phyloP scores from a whole-genome alignment of 1,139 yeast species.

The Scheffersomyces quercinus region DNA sequence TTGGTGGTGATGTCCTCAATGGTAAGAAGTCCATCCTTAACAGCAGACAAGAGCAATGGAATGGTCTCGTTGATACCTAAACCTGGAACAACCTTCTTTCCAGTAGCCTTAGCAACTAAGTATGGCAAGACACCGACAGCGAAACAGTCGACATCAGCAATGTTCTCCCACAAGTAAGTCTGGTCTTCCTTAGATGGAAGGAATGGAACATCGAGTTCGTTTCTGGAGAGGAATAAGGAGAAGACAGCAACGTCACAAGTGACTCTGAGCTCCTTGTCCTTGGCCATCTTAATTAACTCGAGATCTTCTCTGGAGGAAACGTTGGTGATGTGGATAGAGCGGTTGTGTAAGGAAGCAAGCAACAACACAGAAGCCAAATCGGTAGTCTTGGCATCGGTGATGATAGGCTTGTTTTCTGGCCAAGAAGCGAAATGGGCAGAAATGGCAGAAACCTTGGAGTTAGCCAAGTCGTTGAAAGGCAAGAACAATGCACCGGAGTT shows the following conservation, averaged over 20 bases:
- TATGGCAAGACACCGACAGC: slow-evolving; percentile 83
- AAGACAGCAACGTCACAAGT: slow-evolving; percentile 90
- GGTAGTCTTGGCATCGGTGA: slow-evolving; percentile 90
- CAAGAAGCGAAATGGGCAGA: slow-evolving; percentile 79
- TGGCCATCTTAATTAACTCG: slow-evolving; percentile 81
- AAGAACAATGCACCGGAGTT: slow-evolving; percentile 78
- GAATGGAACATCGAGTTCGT: slow-evolving; percentile 66
- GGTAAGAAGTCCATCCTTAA: slow-evolving; percentile 69
- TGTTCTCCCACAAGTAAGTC: slow-evolving; percentile 75
- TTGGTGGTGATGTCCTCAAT: slow-evolving; percentile 70
- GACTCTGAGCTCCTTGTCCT: slow-evolving; percentile 75
- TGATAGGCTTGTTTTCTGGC: slow-evolving; percentile 83
- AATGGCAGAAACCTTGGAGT: slow-evolving; percentile 70
- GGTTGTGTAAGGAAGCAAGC: slow-evolving; percentile 83
- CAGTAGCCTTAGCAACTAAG: slow-evolving; percentile 64
- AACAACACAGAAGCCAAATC: slow-evolving; percentile 88
- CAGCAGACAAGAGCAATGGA: slow-evolving; percentile 82
- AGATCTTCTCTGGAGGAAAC: slow-evolving; percentile 82
- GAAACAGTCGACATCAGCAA: slow-evolving; percentile 79
- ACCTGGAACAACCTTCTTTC: slow-evolving; percentile 64
- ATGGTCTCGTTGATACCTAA: slow-evolving; percentile 78
- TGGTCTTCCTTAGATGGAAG: slow-evolving; percentile 84
- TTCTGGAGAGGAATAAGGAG: slow-evolving; percentile 73
- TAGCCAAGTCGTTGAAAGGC: slow-evolving; percentile 74
- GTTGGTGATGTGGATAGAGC: slow-evolving; percentile 87